A percentile compares a stretch with the other conserved stretches of the same genome.
Evolutionary conservation across 169 alveolate genomes (phyloP).

Genomic region (Cryptosporidium ubiquitum): DNA sequence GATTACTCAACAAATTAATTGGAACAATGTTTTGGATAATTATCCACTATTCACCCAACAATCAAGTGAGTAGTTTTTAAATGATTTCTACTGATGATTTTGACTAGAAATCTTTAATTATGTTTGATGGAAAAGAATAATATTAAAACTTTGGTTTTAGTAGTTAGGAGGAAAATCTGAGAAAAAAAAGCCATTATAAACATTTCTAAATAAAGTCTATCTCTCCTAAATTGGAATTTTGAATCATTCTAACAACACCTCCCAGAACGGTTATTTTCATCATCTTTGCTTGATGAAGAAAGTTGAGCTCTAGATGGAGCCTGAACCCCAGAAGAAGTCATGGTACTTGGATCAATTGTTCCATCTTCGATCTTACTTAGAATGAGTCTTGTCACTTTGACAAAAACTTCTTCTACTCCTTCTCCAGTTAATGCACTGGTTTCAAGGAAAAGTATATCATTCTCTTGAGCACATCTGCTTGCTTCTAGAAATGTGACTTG

Average conservation of each 20-base stretch:
- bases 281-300: conserved; percentile 20
- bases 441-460: conserved; percentile 87
- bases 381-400: conserved; percentile 83
- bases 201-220: neutral
- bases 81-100: too few species aligned
- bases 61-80: neutral
- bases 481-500: conserved; percentile 87
- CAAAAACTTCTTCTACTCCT: conserved; percentile 86
- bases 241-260: conserved; percentile 27
- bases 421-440: conserved; percentile 93
- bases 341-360: conserved; percentile 73
- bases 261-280: conserved; percentile 27
- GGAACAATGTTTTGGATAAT: conserved; percentile 78
- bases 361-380: conserved; percentile 87
- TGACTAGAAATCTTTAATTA: too few species aligned
- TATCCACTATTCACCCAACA: conserved; percentile 59
- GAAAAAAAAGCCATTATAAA: neutral
- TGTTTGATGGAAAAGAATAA: too few species aligned
- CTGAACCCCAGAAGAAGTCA: conserved; percentile 70
- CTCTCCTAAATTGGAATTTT: neutral
- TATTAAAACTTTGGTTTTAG: too few species aligned
- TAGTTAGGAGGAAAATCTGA: too few species aligned
- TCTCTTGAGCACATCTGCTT: conserved; percentile 88
- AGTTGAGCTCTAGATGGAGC: conserved; percentile 62
- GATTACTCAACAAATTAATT: conserved; percentile 75